Evolutionary conservation across 805 yeast genomes (phyloP).

Genomic region (Lipomyces orientalis): DNA sequence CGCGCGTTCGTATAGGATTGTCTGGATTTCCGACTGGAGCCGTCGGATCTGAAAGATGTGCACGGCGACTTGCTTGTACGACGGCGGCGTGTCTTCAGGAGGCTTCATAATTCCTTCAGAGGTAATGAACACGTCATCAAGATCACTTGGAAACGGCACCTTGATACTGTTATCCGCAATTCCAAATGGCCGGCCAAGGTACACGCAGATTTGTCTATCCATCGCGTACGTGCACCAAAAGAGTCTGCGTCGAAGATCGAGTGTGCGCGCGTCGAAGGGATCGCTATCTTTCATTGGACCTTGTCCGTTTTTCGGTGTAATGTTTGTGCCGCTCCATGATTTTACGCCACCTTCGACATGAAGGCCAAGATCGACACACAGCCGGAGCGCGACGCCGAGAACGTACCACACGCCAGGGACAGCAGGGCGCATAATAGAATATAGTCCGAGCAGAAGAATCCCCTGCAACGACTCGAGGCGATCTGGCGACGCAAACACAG

Average conservation of each 20-base stretch:
- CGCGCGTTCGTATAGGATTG: constrained; percentile 69
- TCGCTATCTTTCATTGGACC: constrained; percentile 18
- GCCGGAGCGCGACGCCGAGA: constrained; percentile 76
- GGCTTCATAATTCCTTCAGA: constrained; percentile 43
- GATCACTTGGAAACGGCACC: constrained; percentile 70
- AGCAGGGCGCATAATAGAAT: constrained; percentile 86
- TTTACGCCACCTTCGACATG: constrained; percentile 63
- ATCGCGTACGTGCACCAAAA: constrained; percentile 91
- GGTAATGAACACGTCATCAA: constrained; percentile 73
- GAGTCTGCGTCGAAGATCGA: constrained; percentile 73
- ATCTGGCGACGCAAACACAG: constrained; percentile 62
- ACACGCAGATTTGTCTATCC: constrained; percentile 85
- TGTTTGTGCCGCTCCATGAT: constrained; percentile 36
- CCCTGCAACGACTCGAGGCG: constrained; percentile 77
- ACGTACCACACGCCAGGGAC: constrained; percentile 94
- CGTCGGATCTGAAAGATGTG: constrained; percentile 72
- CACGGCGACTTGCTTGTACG: constrained; percentile 71
- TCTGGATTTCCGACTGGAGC: constrained; percentile 78
- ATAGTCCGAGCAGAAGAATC: constrained; percentile 66
- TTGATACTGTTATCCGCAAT: constrained; percentile 81
- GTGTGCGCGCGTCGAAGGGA: constrained; percentile 56
- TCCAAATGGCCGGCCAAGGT: constrained; percentile 86
- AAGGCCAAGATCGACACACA: constrained; percentile 82
- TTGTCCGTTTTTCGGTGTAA: constrained; percentile 37
- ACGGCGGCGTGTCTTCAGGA: constrained; percentile 42